Percentiles rank a stretch among this genome's conserved stretches.
Evolutionary conservation across 352 stramenopile genomes (phyloP).

Genomic region (Globisporangium lucens): DNA sequence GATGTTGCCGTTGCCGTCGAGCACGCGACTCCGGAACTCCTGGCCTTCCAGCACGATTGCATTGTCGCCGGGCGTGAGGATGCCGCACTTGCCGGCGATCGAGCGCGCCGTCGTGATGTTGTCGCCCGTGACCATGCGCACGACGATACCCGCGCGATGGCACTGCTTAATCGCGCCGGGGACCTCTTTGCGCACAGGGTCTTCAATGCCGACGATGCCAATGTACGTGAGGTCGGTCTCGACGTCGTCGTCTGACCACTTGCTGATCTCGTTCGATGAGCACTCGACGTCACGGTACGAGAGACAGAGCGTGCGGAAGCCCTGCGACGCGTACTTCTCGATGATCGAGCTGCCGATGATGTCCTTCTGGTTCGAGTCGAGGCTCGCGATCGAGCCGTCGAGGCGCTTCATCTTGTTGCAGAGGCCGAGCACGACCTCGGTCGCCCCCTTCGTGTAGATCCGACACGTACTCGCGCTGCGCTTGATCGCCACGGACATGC

Average conservation of each 20-base stretch:
- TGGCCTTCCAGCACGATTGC: slow-evolving; percentile 67
- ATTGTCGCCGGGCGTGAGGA: slow-evolving; percentile 48
- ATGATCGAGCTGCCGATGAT: slow-evolving; percentile 66
- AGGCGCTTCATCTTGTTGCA: slow-evolving; percentile 67
- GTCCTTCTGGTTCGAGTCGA: slow-evolving; percentile 53
- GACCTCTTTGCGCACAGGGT: slow-evolving; percentile 93
- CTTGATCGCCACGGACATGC: slow-evolving; percentile 75
- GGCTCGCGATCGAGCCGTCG: slow-evolving; percentile 51
- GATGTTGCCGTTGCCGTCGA: slow-evolving; percentile 65
- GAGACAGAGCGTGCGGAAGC: slow-evolving; percentile 80
- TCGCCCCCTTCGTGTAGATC: slow-evolving; percentile 77
- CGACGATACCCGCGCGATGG: slow-evolving; percentile 94
- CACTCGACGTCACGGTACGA: slow-evolving; percentile 81
- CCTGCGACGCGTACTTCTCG: slow-evolving; percentile 79
- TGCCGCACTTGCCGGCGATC: slow-evolving; percentile 76
- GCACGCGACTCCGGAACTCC: slow-evolving; percentile 63
- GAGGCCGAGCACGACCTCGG: slow-evolving; percentile 68
- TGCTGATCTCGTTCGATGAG: slow-evolving; percentile 56
- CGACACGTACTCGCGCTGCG: slow-evolving; percentile 41
- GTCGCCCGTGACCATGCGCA: slow-evolving; percentile 99
- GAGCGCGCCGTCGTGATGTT: slow-evolving; percentile 93
- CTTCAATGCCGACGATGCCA: slow-evolving; percentile 92
- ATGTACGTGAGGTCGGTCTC: slow-evolving; percentile 89
- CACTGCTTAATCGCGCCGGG: slow-evolving; percentile 91
- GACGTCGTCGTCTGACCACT: slow-evolving; percentile 73